These are phyloP conservation scores for Eutrema salsugineum DNA, from an alignment of 441 rosid genomes.

Conservation along the genomic window DNA sequence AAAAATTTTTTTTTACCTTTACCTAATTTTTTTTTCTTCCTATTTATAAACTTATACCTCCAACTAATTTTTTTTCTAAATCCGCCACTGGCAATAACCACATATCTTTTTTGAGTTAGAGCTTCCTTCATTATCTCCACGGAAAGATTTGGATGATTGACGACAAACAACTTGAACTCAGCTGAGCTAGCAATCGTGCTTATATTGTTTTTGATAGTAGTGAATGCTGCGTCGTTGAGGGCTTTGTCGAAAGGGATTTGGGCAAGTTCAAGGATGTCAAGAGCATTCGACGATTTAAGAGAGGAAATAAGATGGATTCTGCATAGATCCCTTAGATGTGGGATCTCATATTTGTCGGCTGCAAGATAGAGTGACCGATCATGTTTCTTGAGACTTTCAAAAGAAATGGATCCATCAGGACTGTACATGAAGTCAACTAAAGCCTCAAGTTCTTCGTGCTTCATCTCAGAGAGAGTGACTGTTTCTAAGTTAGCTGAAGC, in stretches of 20 bases:
- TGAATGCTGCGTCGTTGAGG: background rate
- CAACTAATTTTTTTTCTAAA: too few relatives aligned
- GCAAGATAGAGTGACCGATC: background rate
- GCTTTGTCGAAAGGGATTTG: background rate
- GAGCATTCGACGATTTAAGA: background rate
- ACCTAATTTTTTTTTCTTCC: too few relatives aligned
- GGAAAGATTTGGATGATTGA: background rate
- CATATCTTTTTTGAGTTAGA: too few relatives aligned
- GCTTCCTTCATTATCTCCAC: background rate
- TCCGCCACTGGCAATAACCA: too few relatives aligned
- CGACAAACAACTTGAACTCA: background rate
- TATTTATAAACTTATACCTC: too few relatives aligned
- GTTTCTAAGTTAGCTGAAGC: background rate
- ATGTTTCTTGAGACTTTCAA: slow-evolving; percentile 10
- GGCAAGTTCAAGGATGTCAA: background rate
- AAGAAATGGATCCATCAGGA: background rate
- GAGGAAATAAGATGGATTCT: background rate
- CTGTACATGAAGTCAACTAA: slow-evolving; percentile 12
- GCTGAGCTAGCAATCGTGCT: background rate
- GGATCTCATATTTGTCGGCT: slow-evolving; percentile 10
- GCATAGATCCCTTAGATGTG: background rate
- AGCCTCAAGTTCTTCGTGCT: slow-evolving; percentile 16
- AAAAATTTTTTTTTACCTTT: too few relatives aligned
- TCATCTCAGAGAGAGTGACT: slow-evolving; percentile 6
- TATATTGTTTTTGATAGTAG: background rate